Base-by-base conservation (phyloP, 2,329 filamentous ascomycete species). In the Periglandula ipomoeae region DNA sequence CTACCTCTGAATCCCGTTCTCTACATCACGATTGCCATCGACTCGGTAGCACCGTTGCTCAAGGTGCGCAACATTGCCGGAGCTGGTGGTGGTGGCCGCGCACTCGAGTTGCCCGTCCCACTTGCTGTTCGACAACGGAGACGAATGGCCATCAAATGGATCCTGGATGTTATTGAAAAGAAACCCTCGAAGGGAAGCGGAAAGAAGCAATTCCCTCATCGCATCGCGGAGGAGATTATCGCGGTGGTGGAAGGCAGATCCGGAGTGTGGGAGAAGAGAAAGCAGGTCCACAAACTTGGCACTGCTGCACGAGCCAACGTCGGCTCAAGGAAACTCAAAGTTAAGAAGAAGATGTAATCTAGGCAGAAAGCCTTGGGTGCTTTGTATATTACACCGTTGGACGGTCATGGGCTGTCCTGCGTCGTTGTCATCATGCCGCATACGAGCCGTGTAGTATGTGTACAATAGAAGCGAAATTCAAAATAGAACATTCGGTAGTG, bases 11-110 rank as follows among this genome's bases (percentile, higher is more conserved):
- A 96, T 67, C 93, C 93, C 1, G 76, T 94, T 48, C 78, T 87
- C 48, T 98, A 97, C 71, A 82, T 98, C 43, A 88, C 85, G 11
- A 76, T 94, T 27, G 89, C 90, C 27, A 83, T 98, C 60, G 93
- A 98, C 74, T 94, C 88, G 9, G 85, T 98, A 22, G 88, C 90
- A 1, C 93, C 93, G 9, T 77, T 98, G 15, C 73, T 98, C 61
- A 84, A 85, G 56, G 83, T 98, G 61, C 80, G 82, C 48, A 78
- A 78, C 52, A 78, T 89, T 58, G 81, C 81, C 60, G 89, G 89
- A 56, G 79, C 86, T 32, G 87, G 85, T 1, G 91, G 91, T 68
- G 93, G 93, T 72, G 93, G 93, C 66, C 78, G 81, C 32, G 79
- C 88, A 11, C 77, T 96, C 50, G 88, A 91, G 49, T 77, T 96